Base-by-base conservation (phyloP, 176 grass and related monocot genomes). In the Oryza glumipatula region DNA sequence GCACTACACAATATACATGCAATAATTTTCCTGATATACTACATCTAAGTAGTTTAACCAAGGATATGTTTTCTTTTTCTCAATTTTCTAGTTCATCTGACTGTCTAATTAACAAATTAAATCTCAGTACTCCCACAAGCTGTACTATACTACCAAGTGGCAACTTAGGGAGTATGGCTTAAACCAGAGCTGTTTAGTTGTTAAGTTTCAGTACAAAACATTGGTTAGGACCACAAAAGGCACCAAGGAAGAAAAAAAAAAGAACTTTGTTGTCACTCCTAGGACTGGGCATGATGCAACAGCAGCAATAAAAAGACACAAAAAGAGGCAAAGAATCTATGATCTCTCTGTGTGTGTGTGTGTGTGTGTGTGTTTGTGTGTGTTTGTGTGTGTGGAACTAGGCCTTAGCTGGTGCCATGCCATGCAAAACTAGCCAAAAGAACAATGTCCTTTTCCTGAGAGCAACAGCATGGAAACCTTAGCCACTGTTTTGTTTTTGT, bases 151-250 rank as follows among this genome's bases (percentile, higher is more conserved):
- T 76, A 43, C 48, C 45, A 79, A 79, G 8, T 33, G 21, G 56
- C 45, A 73, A 38, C 60, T 84, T 88, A 30, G 26, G 26, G 23
- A 68, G 30, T 32, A 32, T 32, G 30, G 35, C 68, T 88, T 84
- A 65, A 84, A 88, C 71, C 64, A 84, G 71, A 56, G 76, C 23
- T 38, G 81, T 88, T 80, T 15, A 39, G 65, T 36, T 14, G 35
- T 70, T 73, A 76, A 49, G 30, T 38, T 68, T 26, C 38, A 51
- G 30, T 63, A 63, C 22, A 76, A 36, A 75, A 69, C 72, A 69
- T 61, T 61, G 48, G 61, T 75, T 60, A 75, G 69, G 70, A 64
- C 76, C 70, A 77, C 38, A 72, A 72, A 64, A 79, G 70, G 51
- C 8, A 36, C 4, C 19, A 46, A 48, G 32, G 35, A 23, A 58